These are phyloP conservation scores for Trifolium pratense DNA, from an alignment of 306 rosid species.

Conservation along the genomic window DNA sequence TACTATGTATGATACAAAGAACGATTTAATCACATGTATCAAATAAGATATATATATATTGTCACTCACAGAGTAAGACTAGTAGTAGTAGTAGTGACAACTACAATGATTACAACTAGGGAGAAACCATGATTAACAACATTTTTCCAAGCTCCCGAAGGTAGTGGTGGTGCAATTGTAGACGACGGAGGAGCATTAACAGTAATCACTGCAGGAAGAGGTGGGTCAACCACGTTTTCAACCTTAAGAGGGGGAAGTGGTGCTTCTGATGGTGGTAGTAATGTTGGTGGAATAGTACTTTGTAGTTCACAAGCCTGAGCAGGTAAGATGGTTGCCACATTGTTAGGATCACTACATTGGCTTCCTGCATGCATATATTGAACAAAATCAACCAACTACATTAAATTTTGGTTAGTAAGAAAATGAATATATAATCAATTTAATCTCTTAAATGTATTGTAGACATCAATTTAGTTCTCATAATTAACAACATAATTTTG, in stretches of 20 bases:
- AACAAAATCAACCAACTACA: not conserved
- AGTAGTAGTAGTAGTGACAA: constrained; percentile 5
- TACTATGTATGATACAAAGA: not conserved
- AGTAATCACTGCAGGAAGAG: constrained; percentile 67
- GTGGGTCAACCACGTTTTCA: constrained; percentile 65
- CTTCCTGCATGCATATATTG: constrained; percentile 60
- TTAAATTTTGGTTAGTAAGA: no score
- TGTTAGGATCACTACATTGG: constrained; percentile 56
- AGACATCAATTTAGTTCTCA: not conserved
- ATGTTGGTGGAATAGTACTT: constrained; percentile 18
- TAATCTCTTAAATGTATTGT: not conserved
- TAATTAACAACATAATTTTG: not conserved
- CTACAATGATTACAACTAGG: constrained; percentile 38
- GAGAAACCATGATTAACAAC: constrained; percentile 45
- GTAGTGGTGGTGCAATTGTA: not conserved
- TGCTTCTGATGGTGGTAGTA: constrained; percentile 52
- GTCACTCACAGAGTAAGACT: not conserved
- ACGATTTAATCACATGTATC: not conserved
- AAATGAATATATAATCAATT: no score
- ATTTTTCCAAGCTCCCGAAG: constrained; percentile 47
- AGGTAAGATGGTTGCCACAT: constrained; percentile 49
- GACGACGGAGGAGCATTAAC: not conserved
- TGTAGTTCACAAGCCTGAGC: constrained; percentile 53
- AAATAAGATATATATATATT: not conserved
- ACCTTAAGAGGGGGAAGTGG: constrained; percentile 63